These are phyloP conservation scores for Salvia miltiorrhiza DNA, from an alignment of 257 asterid genomes.

Conservation along the genomic window DNA sequence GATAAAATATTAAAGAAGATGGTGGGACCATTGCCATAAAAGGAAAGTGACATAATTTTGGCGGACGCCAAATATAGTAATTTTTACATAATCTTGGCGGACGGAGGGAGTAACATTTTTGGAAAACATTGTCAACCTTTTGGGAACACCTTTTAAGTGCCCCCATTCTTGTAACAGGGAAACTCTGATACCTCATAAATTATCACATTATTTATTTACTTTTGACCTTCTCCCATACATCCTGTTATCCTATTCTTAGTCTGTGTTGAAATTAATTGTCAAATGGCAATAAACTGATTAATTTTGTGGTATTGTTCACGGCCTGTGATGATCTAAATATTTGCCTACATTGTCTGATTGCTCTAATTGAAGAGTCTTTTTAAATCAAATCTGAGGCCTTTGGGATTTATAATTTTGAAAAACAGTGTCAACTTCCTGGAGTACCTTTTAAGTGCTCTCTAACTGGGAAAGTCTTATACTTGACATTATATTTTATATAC, in stretches of 20 bases:
- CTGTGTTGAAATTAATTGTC: background rate
- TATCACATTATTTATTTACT: background rate
- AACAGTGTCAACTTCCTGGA: background rate
- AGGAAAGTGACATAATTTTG: too few relatives aligned
- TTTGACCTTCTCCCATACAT: background rate
- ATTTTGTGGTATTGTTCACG: background rate
- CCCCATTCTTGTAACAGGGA: too few relatives aligned
- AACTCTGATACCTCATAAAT: too few relatives aligned
- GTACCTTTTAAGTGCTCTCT: background rate
- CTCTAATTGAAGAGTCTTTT: conserved; percentile 12
- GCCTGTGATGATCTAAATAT: conserved; percentile 35
- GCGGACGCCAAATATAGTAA: too few relatives aligned
- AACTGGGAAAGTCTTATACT: too few relatives aligned
- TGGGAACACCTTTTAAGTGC: background rate
- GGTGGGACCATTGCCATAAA: too few relatives aligned
- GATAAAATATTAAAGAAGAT: too few relatives aligned
- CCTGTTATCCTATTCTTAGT: background rate
- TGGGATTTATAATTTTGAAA: background rate
- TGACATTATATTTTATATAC: too few relatives aligned
- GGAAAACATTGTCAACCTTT: background rate
- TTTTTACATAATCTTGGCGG: too few relatives aligned
- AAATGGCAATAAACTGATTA: background rate
- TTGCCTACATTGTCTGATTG: conserved; percentile 57
- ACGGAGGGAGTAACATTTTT: too few relatives aligned
- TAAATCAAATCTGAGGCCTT: conserved; percentile 21